Percentiles rank a stretch among this genome's conserved stretches.
These are phyloP conservation scores for Nannochloropsis salina DNA, from an alignment of 108 stramenopile species.

Conservation along the genomic window DNA sequence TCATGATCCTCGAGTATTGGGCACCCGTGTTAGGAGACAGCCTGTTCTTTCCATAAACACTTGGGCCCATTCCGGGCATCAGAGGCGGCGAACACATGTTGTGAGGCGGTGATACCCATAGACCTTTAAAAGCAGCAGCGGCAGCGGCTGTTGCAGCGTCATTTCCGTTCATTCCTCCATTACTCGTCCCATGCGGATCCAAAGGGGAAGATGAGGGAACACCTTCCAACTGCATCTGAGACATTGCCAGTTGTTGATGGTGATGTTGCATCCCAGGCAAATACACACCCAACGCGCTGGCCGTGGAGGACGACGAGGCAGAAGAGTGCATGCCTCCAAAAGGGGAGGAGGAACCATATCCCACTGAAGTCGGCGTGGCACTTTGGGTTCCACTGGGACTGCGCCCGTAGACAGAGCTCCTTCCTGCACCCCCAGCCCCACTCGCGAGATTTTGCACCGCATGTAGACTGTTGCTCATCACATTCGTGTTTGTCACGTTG, in stretches of 20 bases:
- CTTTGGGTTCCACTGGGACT: neutral
- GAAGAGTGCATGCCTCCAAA: neutral
- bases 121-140: conserved; percentile 3
- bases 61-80: neutral
- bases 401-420: neutral
- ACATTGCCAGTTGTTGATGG: neutral
- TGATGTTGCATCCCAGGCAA: neutral
- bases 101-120: neutral
- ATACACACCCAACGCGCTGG: neutral
- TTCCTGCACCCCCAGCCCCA: neutral
- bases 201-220: neutral
- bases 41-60: neutral
- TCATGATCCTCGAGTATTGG: neutral
- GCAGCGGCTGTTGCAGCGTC: conserved; percentile 14
- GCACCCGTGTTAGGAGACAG: neutral
- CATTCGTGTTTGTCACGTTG: neutral
- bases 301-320: neutral
- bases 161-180: neutral
- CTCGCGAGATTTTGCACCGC: neutral
- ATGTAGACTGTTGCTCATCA: no score
- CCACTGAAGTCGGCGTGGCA: neutral
- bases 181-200: neutral
- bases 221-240: neutral
- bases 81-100: neutral
- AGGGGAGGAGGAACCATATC: neutral